phyloP scores from a whole-genome alignment of 2,329 filamentous ascomycete genomes.

The Exophiala phaeomuriformis region DNA sequence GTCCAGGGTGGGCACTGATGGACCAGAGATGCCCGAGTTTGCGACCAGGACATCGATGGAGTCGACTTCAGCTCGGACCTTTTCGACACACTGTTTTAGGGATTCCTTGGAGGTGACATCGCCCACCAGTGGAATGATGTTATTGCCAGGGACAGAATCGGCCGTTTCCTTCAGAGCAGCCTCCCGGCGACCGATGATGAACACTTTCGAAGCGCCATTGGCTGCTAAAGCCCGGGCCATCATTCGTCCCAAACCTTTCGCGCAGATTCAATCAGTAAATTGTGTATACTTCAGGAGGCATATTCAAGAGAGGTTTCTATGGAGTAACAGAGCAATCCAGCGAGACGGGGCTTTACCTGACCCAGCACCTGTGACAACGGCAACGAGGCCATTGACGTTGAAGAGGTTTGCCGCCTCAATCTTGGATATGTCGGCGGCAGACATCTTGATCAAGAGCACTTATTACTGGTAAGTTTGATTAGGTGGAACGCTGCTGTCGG shows the following conservation, averaged over 20 bases:
- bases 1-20: constrained; percentile 29
- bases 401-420: constrained; percentile 36
- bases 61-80: constrained; percentile 36
- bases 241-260: constrained; percentile 38
- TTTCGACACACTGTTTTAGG: constrained; percentile 33
- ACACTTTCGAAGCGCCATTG: constrained; percentile 48
- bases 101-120: constrained; percentile 37
- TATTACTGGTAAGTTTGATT: not conserved
- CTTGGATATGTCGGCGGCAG: constrained; percentile 11
- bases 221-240: constrained; percentile 39
- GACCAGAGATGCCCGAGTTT: constrained; percentile 39
- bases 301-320: not conserved
- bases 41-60: constrained; percentile 34
- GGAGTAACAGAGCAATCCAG: not conserved
- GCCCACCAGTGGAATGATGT: constrained; percentile 40
- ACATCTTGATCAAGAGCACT: constrained; percentile 4
- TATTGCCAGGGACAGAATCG: constrained; percentile 34
- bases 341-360: constrained; percentile 32
- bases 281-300: not conserved
- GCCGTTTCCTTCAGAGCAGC: constrained; percentile 40
- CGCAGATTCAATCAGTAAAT: not conserved
- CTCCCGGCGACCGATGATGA: constrained; percentile 47
- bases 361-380: constrained; percentile 49
- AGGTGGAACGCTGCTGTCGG: too few relatives aligned
- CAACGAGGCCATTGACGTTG: constrained; percentile 46